Evolutionary conservation across 441 rosid species (phyloP).

Genomic region (Erodium texanum): DNA sequence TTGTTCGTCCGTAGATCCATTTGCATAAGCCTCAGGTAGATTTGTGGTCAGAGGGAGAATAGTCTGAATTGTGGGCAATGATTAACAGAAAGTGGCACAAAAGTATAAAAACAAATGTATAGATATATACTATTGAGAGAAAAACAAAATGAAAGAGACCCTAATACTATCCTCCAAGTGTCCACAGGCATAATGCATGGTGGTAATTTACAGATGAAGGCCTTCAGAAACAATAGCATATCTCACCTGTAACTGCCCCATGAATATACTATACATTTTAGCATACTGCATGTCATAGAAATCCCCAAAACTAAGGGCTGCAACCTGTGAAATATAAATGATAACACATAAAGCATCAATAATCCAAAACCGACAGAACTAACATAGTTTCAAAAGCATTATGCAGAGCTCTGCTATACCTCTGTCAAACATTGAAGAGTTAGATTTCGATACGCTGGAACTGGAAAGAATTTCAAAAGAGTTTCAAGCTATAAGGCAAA

Average conservation of each 20-base stretch:
- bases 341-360: conserved; percentile 7
- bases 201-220: neutral
- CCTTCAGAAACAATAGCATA: neutral
- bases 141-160: neutral
- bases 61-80: conserved; percentile 31
- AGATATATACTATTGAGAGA: neutral
- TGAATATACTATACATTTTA: conserved; percentile 71
- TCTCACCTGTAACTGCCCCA: conserved; percentile 74
- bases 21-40: conserved; percentile 88
- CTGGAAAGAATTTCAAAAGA: conserved; percentile 76
- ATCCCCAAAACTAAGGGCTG: conserved; percentile 87
- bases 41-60: conserved; percentile 74
- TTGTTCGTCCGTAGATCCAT: conserved; percentile 86
- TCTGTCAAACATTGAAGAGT: conserved; percentile 96
- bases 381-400: neutral
- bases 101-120: conserved; percentile 8
- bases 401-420: conserved; percentile 33
- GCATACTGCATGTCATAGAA: conserved; percentile 74
- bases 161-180: neutral
- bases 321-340: conserved; percentile 52
- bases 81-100: neutral
- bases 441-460: conserved; percentile 84
- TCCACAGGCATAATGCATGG: neutral
- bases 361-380: conserved; percentile 5
- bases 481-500: conserved; percentile 70